A percentile compares a stretch with the other conserved stretches of the same genome.
phyloP scores from a whole-genome alignment of 2,329 filamentous ascomycete species.

The Fonsecaea pedrosoi region DNA sequence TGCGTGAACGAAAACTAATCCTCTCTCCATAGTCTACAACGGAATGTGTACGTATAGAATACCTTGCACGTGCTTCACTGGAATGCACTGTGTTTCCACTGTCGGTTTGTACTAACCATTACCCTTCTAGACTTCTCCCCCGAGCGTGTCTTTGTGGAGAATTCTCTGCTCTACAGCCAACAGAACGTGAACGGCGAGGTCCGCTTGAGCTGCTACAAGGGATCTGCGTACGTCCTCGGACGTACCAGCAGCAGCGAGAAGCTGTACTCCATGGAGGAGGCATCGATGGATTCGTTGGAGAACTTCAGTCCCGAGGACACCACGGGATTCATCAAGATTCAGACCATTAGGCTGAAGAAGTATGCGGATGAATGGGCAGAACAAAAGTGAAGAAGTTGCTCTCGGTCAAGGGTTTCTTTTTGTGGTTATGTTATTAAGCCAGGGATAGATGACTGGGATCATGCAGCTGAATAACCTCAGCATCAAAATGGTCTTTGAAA shows the following conservation, averaged over 20 bases:
- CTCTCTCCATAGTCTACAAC: conserved; percentile 22
- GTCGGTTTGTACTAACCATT: conserved; percentile 53
- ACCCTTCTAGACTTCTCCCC: conserved; percentile 62
- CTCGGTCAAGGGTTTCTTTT: background rate
- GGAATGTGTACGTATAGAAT: conserved; percentile 6
- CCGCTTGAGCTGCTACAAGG: conserved; percentile 71
- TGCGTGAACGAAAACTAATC: background rate
- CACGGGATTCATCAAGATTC: conserved; percentile 64
- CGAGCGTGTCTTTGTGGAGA: conserved; percentile 74
- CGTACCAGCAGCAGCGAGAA: conserved; percentile 70
- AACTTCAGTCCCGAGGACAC: conserved; percentile 71
- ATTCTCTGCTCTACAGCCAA: conserved; percentile 66
- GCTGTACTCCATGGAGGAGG: conserved; percentile 71
- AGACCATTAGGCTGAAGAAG: conserved; percentile 52
- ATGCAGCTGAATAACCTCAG: conserved; percentile 1
- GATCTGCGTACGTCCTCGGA: conserved; percentile 65
- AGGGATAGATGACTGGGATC: background rate
- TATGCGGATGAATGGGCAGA: conserved; percentile 52
- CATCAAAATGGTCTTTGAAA: background rate
- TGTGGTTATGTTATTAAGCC: conserved; percentile 1
- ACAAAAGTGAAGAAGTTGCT: conserved; percentile 7
- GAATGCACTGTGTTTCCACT: conserved; percentile 59
- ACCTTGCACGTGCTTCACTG: background rate
- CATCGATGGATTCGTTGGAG: conserved; percentile 73
- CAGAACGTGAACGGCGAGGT: conserved; percentile 68